Evolutionary conservation across 1,284 basidiomycete species (phyloP).

Genomic region (Sanghuangporus sanghuang): DNA sequence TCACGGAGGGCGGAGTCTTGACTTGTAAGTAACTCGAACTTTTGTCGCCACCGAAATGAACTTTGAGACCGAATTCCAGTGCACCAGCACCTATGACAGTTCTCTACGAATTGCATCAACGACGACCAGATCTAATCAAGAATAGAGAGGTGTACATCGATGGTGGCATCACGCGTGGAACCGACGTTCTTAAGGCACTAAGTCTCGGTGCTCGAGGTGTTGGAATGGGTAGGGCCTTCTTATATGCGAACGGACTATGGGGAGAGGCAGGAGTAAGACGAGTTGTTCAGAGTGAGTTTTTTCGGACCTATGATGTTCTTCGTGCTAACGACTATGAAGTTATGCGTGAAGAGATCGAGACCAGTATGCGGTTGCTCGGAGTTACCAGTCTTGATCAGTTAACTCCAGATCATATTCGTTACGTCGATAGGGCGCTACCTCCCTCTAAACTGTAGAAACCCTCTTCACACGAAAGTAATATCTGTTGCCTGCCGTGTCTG

Average conservation of each 20-base stretch:
- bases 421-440: slow-evolving; percentile 7
- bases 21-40: slow-evolving; percentile 28
- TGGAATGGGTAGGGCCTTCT: slow-evolving; percentile 47
- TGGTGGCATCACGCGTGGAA: slow-evolving; percentile 47
- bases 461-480: not conserved
- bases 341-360: slow-evolving; percentile 40
- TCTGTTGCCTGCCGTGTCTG: not conserved
- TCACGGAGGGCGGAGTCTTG: slow-evolving; percentile 35
- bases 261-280: slow-evolving; percentile 12
- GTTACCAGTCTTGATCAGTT: slow-evolving; percentile 43
- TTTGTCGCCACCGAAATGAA: slow-evolving; percentile 28
- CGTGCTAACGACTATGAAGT: slow-evolving; percentile 2
- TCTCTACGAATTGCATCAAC: slow-evolving; percentile 37
- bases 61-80: slow-evolving; percentile 24
- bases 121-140: slow-evolving; percentile 35
- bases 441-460: slow-evolving; percentile 8
- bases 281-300: slow-evolving; percentile 15
- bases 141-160: slow-evolving; percentile 41
- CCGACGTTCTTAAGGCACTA: slow-evolving; percentile 48
- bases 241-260: slow-evolving; percentile 39
- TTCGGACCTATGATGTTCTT: not conserved
- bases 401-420: slow-evolving; percentile 34
- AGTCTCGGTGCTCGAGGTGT: slow-evolving; percentile 51
- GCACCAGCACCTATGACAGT: slow-evolving; percentile 22
- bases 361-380: slow-evolving; percentile 49